Evolutionary conservation across 108 stramenopile genomes (phyloP), one percentile per base, ranked within the genome.

Genomic region (Tribonema minus): DNA sequence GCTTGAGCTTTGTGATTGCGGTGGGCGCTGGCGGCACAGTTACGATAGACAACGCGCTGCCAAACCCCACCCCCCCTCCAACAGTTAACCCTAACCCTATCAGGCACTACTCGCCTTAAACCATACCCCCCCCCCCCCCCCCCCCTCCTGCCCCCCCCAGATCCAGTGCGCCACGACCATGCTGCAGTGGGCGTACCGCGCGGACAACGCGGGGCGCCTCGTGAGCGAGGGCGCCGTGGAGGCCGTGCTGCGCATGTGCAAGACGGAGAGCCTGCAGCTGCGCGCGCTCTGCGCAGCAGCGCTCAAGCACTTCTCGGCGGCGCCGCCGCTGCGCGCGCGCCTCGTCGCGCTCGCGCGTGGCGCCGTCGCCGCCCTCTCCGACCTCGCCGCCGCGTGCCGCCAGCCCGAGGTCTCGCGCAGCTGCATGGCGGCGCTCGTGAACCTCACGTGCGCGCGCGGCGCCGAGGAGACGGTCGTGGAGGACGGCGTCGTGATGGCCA

Each of bases 201-300:
- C 64, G 2, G 83, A 80, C 0, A 87, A 87, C 54, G 87, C 81
- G 26, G 67, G 41, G 67, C 80, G 87, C 25, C 75, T 87, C 20
- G 87, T 59, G 25, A 60, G 62, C 40, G 87, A 87, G 41, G 87
- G 87, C 7, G 87, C 87, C 34, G 85, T 87, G 12, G 73, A 83
- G n/a, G 87, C 85, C 2, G 81, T 84, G 5, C 63, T 86, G 25
- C 36, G 39, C 41, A 64, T 87, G 37, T 80, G 83, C 59, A 71
- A 86, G 62, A 84, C 81, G 35, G 70, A 83, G 29, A 23, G 68
- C 61, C 65, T 35, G 26, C 32, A 68, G 29, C 72, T 87, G 37
- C 38, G 82, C 31, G 70, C 67, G 27, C 81, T 84, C 63, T 87
- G 87, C 83, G 83, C 83, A 25, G 83, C 84, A 23, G 81, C 81